phyloP scores from a whole-genome alignment of 495 filamentous ascomycete genomes.

The Podospora pseudocomata region DNA sequence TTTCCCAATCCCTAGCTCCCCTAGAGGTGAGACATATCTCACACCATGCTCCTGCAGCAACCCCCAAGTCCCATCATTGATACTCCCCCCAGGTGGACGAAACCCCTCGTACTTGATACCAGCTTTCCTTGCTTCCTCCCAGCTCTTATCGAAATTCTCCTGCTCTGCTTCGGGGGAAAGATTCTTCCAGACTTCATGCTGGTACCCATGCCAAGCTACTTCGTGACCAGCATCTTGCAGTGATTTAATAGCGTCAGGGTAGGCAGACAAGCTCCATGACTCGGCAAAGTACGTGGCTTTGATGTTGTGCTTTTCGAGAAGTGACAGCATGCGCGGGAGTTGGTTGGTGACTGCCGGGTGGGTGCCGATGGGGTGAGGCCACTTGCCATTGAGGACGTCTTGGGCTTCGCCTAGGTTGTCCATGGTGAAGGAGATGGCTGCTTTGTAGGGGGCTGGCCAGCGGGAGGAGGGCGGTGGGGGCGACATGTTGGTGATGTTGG shows the following conservation, averaged over 20 bases:
- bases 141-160: constrained; percentile 27
- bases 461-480: background rate
- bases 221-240: constrained; percentile 26
- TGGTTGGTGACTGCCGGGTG: constrained; percentile 29
- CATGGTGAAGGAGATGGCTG: constrained; percentile 37
- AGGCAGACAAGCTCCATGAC: constrained; percentile 34
- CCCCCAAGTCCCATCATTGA: constrained; percentile 28
- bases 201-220: constrained; percentile 36
- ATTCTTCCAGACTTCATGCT: constrained; percentile 32
- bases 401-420: constrained; percentile 43
- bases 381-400: constrained; percentile 28
- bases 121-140: constrained; percentile 12
- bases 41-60: constrained; percentile 13
- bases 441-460: constrained; percentile 30
- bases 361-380: constrained; percentile 29
- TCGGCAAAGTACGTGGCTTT: constrained; percentile 37
- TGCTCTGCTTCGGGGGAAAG: constrained; percentile 20
- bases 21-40: constrained; percentile 29
- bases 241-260: constrained; percentile 23
- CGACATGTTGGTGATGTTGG: background rate
- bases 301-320: constrained; percentile 26
- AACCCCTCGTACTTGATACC: constrained; percentile 30
- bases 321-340: constrained; percentile 33
- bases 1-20: constrained; percentile 20
- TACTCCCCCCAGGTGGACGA: constrained; percentile 30